Evolutionary conservation across 1,139 yeast genomes (phyloP).

Genomic region (Ogataea hybrid): DNA sequence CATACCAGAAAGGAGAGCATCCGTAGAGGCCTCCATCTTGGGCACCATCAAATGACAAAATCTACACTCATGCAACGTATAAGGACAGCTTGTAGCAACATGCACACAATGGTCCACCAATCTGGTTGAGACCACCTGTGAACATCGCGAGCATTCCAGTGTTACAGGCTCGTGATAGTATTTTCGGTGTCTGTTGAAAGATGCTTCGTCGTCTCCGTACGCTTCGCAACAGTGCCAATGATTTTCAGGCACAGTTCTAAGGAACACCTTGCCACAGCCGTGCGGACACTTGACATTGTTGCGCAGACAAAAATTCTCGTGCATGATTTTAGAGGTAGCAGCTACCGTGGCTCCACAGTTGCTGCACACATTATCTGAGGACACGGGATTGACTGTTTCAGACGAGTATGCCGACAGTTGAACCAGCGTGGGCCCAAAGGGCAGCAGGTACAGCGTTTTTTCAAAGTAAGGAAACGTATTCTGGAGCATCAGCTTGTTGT

Average conservation of each 20-base stretch:
- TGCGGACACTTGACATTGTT: conserved; percentile 50
- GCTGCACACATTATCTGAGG: conserved; percentile 35
- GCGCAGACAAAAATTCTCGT: conserved; percentile 57
- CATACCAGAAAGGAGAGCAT: conserved; percentile 38
- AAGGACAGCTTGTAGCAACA: conserved; percentile 50
- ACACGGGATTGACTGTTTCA: conserved; percentile 6
- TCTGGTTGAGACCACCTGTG: conserved; percentile 24
- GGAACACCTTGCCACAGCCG: conserved; percentile 51
- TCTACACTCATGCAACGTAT: conserved; percentile 54
- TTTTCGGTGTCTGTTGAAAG: conserved; percentile 40
- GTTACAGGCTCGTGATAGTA: conserved; percentile 40
- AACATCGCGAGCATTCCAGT: conserved; percentile 28
- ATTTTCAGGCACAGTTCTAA: conserved; percentile 44
- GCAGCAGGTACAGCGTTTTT: conserved; percentile 2
- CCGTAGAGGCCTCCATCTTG: conserved; percentile 49
- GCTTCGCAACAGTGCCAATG: conserved; percentile 69
- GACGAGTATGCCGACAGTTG: background rate
- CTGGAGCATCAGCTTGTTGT: conserved; percentile 13
- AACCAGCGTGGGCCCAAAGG: conserved; percentile 5
- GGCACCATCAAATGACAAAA: conserved; percentile 68
- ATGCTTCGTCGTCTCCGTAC: conserved; percentile 33
- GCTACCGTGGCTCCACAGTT: conserved; percentile 51
- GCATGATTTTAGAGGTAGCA: conserved; percentile 44
- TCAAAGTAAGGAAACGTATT: conserved; percentile 3
- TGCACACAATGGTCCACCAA: conserved; percentile 46